Evolutionary conservation across 1,284 basidiomycete species (phyloP).

Genomic region (Omphalotus olearius): DNA sequence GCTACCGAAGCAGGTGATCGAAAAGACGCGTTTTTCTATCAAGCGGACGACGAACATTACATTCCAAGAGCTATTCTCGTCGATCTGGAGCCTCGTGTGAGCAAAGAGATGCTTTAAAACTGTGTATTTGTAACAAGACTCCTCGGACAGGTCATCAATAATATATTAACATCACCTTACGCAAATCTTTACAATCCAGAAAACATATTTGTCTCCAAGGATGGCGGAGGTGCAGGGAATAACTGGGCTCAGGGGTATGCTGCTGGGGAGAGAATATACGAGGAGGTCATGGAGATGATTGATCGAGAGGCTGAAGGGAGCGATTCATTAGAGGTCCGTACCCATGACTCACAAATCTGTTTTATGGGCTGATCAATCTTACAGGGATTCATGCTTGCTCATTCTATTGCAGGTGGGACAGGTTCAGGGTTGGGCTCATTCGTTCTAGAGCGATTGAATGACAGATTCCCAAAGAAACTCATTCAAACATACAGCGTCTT

Average conservation of each 20-base stretch:
- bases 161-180: slow-evolving; percentile 89
- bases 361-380: background rate
- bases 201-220: slow-evolving; percentile 93
- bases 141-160: slow-evolving; percentile 83
- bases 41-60: slow-evolving; percentile 99
- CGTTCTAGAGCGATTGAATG: slow-evolving; percentile 92
- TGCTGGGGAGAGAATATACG: slow-evolving; percentile 88
- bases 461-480: slow-evolving; percentile 98
- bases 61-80: slow-evolving; percentile 96
- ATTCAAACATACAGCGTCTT: slow-evolving; percentile 99
- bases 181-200: slow-evolving; percentile 97
- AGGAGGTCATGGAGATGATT: slow-evolving; percentile 99
- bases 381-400: slow-evolving; percentile 98
- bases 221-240: slow-evolving; percentile 97
- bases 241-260: slow-evolving; percentile 98
- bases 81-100: slow-evolving; percentile 91
- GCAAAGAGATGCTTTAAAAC: slow-evolving; percentile 34
- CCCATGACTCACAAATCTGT: slow-evolving; percentile 2
- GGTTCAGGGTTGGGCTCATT: slow-evolving; percentile 98
- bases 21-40: slow-evolving; percentile 99
- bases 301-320: slow-evolving; percentile 98
- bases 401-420: slow-evolving; percentile 98
- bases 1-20: slow-evolving; percentile 91
- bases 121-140: slow-evolving; percentile 9
- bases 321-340: slow-evolving; percentile 88